Percentiles rank a stretch among this genome's conserved stretches.
Conservation (phyloP, 345 rosid genomes). For the Rhizophora mangle region DNA sequence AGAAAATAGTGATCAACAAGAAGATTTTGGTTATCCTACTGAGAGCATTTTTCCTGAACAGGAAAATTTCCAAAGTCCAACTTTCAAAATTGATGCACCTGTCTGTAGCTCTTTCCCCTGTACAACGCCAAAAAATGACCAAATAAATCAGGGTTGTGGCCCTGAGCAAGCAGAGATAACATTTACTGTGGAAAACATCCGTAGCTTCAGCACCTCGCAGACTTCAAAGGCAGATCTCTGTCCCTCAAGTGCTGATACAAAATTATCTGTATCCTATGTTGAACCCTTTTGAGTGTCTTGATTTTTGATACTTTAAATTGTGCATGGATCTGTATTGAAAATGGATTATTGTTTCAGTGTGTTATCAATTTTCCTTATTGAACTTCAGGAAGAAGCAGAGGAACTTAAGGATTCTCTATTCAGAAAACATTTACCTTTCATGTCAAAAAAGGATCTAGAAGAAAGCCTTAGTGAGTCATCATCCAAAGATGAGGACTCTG, state of each 20-base stretch:
- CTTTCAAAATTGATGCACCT: constrained; percentile 49
- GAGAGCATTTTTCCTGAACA: constrained; percentile 34
- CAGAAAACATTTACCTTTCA: constrained; percentile 27
- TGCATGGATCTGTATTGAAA: neutral
- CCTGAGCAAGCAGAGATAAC: constrained; percentile 35
- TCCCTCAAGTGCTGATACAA: constrained; percentile 35
- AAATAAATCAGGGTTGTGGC: constrained; percentile 31
- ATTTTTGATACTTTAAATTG: constrained; percentile 3
- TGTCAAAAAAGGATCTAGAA: constrained; percentile 35
- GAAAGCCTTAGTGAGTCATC: constrained; percentile 39
- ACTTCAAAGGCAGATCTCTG: constrained; percentile 36
- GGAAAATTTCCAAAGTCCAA: constrained; percentile 56
- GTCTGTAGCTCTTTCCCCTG: constrained; percentile 37
- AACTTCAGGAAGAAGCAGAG: constrained; percentile 48
- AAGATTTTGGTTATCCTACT: constrained; percentile 24
- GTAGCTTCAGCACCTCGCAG: constrained; percentile 38
- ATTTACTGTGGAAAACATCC: constrained; percentile 26
- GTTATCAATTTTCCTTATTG: constrained; percentile 45
- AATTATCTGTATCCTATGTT: constrained; percentile 49
- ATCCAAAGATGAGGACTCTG: constrained; percentile 48
- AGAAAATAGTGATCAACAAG: constrained; percentile 35
- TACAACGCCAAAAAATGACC: constrained; percentile 44
- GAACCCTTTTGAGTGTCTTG: neutral
- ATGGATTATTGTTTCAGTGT: constrained; percentile 14
- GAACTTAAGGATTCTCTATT: constrained; percentile 40